These are phyloP conservation scores for Penicillium sp. DNA, from an alignment of 2,329 filamentous ascomycete species.

Conservation along the genomic window DNA sequence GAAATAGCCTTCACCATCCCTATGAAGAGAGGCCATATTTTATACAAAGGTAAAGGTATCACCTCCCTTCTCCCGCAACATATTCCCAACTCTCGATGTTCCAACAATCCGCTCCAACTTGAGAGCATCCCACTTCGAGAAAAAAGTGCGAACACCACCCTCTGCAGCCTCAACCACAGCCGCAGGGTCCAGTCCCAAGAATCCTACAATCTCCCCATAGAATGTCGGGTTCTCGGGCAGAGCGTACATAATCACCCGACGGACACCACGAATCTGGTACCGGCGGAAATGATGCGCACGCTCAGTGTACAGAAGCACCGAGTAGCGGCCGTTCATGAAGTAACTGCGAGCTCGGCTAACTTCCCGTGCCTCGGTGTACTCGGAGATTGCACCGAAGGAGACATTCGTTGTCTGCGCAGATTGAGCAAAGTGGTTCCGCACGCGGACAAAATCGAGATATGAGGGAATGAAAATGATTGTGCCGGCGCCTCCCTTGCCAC, in stretches of 20 bases:
- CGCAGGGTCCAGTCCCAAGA: conserved; percentile 47
- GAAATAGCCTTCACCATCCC: neutral
- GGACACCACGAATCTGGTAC: conserved; percentile 81
- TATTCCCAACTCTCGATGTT: conserved; percentile 76
- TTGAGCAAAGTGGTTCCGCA: conserved; percentile 89
- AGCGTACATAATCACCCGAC: conserved; percentile 85
- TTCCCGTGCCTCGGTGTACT: conserved; percentile 81
- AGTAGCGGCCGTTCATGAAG: conserved; percentile 82
- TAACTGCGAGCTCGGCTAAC: conserved; percentile 84
- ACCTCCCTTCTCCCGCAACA: conserved; percentile 78
- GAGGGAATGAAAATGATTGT: conserved; percentile 89
- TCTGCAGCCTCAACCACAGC: conserved; percentile 63
- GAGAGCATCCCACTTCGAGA: conserved; percentile 88
- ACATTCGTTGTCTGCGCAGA: conserved; percentile 62
- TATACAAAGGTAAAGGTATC: conserved; percentile 97
- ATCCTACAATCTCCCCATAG: conserved; percentile 52
- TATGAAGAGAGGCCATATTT: conserved; percentile 5
- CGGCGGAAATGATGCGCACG: conserved; percentile 95
- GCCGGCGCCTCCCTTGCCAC: conserved; percentile 63
- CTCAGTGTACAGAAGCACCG: conserved; percentile 87
- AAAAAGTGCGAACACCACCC: conserved; percentile 66
- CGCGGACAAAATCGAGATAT: conserved; percentile 92
- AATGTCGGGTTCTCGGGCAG: conserved; percentile 80
- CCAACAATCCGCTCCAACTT: conserved; percentile 89
- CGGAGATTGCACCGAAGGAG: conserved; percentile 82